These are phyloP conservation scores for Fusarium sp. DNA, from an alignment of 2,329 filamentous ascomycete genomes.

Conservation along the genomic window DNA sequence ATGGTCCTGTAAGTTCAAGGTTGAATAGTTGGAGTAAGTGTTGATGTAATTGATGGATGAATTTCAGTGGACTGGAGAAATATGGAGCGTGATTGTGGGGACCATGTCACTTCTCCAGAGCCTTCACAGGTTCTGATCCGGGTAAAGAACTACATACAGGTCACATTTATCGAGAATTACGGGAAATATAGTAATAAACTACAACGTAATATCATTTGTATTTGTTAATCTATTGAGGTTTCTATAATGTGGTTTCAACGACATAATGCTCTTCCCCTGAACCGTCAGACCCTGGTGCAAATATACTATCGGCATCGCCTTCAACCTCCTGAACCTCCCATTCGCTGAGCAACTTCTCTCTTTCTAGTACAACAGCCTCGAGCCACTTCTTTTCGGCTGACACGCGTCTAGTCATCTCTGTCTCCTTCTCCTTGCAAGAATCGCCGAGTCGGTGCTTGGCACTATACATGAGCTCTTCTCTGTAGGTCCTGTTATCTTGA, in stretches of 20 bases:
- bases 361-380: slow-evolving; percentile 58
- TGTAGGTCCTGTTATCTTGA: slow-evolving; percentile 56
- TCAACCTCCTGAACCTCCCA: slow-evolving; percentile 60
- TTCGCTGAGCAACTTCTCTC: slow-evolving; percentile 57
- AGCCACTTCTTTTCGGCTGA: slow-evolving; percentile 63
- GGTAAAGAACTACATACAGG: neutral
- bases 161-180: neutral
- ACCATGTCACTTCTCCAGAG: neutral
- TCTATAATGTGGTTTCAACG: neutral
- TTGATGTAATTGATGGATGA: slow-evolving; percentile 14
- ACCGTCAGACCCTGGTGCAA: slow-evolving; percentile 40
- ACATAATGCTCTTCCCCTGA: slow-evolving; percentile 20
- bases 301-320: slow-evolving; percentile 53
- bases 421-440: slow-evolving; percentile 47
- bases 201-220: neutral
- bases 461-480: slow-evolving; percentile 59
- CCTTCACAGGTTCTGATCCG: too few species aligned
- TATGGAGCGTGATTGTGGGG: slow-evolving; percentile 27
- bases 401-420: slow-evolving; percentile 51
- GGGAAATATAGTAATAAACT: neutral
- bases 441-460: slow-evolving; percentile 51
- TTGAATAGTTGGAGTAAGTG: slow-evolving; percentile 13
- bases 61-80: slow-evolving; percentile 10
- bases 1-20: slow-evolving; percentile 17
- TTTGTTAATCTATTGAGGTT: neutral